A percentile compares a stretch with the other conserved stretches of the same genome.
phyloP scores from a whole-genome alignment of 768 basidiomycete species.

The Trichaptum fuscoviolaceum region DNA sequence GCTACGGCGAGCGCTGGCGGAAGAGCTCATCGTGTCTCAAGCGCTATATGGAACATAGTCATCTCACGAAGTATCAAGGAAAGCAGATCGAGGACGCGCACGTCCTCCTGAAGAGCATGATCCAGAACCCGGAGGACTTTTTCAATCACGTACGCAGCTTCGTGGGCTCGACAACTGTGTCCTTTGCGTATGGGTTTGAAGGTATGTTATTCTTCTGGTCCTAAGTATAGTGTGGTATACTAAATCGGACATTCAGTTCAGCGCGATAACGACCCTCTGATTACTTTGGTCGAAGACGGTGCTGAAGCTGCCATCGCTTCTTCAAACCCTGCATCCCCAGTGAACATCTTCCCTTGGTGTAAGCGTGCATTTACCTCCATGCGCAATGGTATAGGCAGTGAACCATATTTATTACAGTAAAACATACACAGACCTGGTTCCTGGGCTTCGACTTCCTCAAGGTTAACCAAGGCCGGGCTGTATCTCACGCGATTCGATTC shows the following conservation, averaged over 20 bases:
- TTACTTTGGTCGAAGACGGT: background rate
- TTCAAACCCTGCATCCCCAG: background rate
- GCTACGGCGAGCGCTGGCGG: background rate
- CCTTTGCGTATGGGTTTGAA: background rate
- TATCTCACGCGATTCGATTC: background rate
- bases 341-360: background rate
- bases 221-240: background rate
- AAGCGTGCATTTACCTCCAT: background rate
- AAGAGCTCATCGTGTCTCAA: background rate
- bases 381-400: background rate
- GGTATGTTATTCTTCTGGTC: background rate
- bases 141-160: background rate
- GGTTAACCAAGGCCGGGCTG: background rate
- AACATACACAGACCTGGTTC: background rate
- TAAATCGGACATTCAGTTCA: background rate
- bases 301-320: background rate
- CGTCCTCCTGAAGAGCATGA: background rate
- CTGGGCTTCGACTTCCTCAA: background rate
- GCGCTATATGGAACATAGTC: background rate
- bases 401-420: background rate
- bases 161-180: background rate
- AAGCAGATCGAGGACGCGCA: background rate
- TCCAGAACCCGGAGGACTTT: background rate
- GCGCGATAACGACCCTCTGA: background rate
- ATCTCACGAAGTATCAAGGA: background rate